Evolutionary conservation across 2,329 filamentous ascomycete genomes (phyloP), one percentile per base, ranked within the genome.

Genomic region (Aureobasidium sp.): DNA sequence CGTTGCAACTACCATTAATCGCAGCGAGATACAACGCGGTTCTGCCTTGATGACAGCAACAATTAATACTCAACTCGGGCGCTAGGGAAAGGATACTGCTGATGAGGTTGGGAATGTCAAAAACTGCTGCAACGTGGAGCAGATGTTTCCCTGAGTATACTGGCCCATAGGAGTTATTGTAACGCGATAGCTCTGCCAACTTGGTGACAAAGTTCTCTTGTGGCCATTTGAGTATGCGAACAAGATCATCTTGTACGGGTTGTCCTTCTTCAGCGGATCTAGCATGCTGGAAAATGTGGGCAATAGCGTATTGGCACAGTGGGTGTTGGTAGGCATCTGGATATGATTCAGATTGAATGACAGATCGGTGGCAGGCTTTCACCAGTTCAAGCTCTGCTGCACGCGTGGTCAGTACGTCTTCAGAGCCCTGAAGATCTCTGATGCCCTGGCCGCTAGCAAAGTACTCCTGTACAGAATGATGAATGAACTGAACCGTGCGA

Each of bases 181-280:
- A 29, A 29, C 6, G 27, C 20, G 9, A 45, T 2, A 14, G 6
- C 2, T 14, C 11, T 25, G 9, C 8, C 17, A 45, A 15, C 9
- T 12, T 25, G 14, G 42, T 27, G 1, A 25, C 22, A 17, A 7
- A 29, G 15, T 47, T 9, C 4, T 47, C 22, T 47, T 47, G 1
- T 5, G 44, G 44, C 5, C 14, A 47, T 1, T 17, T 14, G 0
- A 66, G 67, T 65, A 34, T 71, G 62, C 34, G 34, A 42, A 27
- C 41, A 61, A 58, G 56, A 55, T 41, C 48, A 7, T 51, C 7
- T 11, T 51, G 48, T n/a, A 36, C 29, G 3, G 48, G 3, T 2
- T 51, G 48, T 7, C 44, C 44, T 29, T 47, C 44, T 22, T 51
- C 48, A 20, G 48, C 48, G 2, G 48, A 36, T 22, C 48, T 17